Evolutionary conservation across 2,329 filamentous ascomycete genomes (phyloP).

Genomic region (Phoma sp.): DNA sequence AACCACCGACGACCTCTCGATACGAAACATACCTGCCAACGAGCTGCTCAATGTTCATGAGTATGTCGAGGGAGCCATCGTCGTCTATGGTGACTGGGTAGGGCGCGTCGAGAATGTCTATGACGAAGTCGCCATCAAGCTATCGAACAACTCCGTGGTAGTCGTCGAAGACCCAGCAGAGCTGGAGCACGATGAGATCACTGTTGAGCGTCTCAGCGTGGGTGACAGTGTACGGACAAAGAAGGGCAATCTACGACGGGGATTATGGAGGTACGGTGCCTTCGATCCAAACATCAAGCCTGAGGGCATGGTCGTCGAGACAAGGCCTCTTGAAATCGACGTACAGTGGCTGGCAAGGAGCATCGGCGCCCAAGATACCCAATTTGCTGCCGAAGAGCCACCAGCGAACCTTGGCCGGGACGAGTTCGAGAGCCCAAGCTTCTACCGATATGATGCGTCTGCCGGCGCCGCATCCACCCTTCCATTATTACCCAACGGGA

Average conservation of each 20-base stretch:
- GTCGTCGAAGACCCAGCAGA: slow-evolving; percentile 58
- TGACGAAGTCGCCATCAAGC: slow-evolving; percentile 59
- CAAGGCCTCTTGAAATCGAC: slow-evolving; percentile 54
- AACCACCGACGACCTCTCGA: slow-evolving; percentile 41
- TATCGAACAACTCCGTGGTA: slow-evolving; percentile 63
- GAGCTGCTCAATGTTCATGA: slow-evolving; percentile 57
- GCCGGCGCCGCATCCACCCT: slow-evolving; percentile 30
- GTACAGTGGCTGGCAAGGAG: slow-evolving; percentile 63
- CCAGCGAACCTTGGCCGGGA: slow-evolving; percentile 41
- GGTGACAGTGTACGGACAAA: slow-evolving; percentile 61
- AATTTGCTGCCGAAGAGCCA: slow-evolving; percentile 41
- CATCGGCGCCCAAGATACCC: slow-evolving; percentile 33
- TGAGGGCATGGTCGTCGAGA: slow-evolving; percentile 61
- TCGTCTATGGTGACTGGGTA: slow-evolving; percentile 64
- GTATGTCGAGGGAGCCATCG: slow-evolving; percentile 59
- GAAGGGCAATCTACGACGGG: slow-evolving; percentile 60
- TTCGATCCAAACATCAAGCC: slow-evolving; percentile 60
- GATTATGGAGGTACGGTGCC: slow-evolving; percentile 61
- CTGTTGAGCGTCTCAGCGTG: slow-evolving; percentile 50
- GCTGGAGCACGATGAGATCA: slow-evolving; percentile 43
- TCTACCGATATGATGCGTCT: slow-evolving; percentile 55
- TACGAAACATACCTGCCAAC: slow-evolving; percentile 53
- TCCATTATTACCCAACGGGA: slow-evolving; percentile 31
- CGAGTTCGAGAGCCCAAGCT: slow-evolving; percentile 53
- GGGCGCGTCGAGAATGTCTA: slow-evolving; percentile 60